Percentiles rank a stretch among this genome's conserved stretches.
Conservation (phyloP, 345 rosid species). For the Eucalyptus regnans region DNA sequence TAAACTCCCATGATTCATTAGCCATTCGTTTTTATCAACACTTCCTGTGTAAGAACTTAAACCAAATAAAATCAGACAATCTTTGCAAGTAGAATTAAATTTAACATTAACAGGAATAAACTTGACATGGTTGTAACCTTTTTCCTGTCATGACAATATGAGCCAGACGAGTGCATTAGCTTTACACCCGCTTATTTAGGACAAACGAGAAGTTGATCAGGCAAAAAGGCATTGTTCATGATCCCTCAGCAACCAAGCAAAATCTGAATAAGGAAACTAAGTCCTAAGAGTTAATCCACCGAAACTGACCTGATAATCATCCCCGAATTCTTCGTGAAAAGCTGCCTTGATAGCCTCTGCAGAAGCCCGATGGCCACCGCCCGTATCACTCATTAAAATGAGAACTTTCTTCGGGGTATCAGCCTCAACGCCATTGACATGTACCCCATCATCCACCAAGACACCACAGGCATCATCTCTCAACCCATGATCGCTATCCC, state of each 20-base stretch:
- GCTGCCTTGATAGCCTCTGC: conserved; percentile 97
- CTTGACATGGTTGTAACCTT: not conserved
- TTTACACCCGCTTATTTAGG: not conserved
- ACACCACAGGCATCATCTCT: conserved; percentile 40
- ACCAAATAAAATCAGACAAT: not conserved
- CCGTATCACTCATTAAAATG: conserved; percentile 99
- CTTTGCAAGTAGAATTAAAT: not conserved
- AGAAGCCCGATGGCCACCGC: conserved; percentile 98
- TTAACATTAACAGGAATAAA: not conserved
- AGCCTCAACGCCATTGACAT: conserved; percentile 33
- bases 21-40: not conserved
- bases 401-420: conserved; percentile 65
- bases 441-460: conserved; percentile 48
- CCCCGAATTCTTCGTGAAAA: conserved; percentile 72
- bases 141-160: not conserved
- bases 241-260: not conserved
- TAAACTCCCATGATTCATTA: not conserved
- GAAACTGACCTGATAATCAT: conserved; percentile 78
- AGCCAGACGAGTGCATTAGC: not conserved
- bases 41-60: not conserved
- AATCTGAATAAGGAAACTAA: not conserved
- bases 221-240: not conserved
- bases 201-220: not conserved
- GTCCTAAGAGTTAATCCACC: not conserved
- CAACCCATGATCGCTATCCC: conserved; percentile 12